A percentile compares a stretch with the other conserved stretches of the same genome.
Evolutionary conservation across 352 stramenopile species (phyloP).

Genomic region (Globisporangium perplexum): DNA sequence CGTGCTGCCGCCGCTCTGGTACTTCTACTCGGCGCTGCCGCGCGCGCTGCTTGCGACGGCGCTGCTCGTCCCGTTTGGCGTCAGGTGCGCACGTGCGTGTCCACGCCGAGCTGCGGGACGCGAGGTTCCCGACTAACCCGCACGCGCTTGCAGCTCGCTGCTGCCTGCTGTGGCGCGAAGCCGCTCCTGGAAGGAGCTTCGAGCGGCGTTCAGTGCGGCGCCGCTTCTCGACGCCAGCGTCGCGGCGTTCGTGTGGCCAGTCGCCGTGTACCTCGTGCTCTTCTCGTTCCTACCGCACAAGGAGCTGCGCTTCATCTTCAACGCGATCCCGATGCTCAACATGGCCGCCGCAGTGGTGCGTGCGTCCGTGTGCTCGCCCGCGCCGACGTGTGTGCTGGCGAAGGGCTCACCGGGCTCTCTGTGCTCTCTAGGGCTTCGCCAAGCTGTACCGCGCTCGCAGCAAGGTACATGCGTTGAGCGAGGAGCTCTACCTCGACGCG

Average conservation of each 20-base stretch:
- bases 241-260: constrained; percentile 49
- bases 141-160: constrained; percentile 24
- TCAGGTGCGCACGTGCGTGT: constrained; percentile 34
- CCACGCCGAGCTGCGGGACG: background rate
- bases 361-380: background rate
- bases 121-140: background rate
- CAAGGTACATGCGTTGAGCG: constrained; percentile 41
- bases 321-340: constrained; percentile 95
- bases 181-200: constrained; percentile 38
- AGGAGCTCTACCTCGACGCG: no score
- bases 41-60: constrained; percentile 80
- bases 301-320: constrained; percentile 98
- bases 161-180: constrained; percentile 33
- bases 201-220: constrained; percentile 24
- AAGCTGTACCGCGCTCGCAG: constrained; percentile 60
- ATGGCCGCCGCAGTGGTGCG: constrained; percentile 85
- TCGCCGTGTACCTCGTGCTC: constrained; percentile 88
- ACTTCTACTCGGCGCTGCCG: constrained; percentile 93
- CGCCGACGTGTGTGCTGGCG: no score
- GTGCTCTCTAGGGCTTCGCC: constrained; percentile 33
- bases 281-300: constrained; percentile 98
- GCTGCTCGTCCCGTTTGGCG: constrained; percentile 78
- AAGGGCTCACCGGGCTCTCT: no score
- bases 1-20: constrained; percentile 94
- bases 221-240: constrained; percentile 50